Evolutionary conservation across 257 asterid species (phyloP).

Genomic region (Scutellaria minor): DNA sequence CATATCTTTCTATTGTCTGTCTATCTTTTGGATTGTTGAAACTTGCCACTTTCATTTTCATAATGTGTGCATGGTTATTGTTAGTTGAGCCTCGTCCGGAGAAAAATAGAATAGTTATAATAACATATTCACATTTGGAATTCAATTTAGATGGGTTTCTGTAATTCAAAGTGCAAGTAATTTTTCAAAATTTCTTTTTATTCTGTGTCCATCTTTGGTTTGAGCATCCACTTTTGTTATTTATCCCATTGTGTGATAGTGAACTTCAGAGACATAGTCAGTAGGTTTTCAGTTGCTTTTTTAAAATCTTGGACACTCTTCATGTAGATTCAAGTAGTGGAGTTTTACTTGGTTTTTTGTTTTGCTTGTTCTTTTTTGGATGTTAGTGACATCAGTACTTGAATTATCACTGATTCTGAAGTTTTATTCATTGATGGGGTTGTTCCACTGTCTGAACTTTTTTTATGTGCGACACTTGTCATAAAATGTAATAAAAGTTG

Average conservation of each 20-base stretch:
- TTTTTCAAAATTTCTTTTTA: not conserved
- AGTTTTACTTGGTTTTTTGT: conserved; percentile 1
- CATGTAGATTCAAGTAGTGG: not conserved
- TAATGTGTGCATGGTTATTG: conserved; percentile 1
- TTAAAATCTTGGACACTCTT: conserved; percentile 9
- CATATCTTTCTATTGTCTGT: not conserved
- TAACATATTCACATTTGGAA: not conserved
- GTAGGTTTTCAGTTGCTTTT: conserved; percentile 8
- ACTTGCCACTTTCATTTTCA: not conserved
- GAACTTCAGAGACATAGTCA: not conserved
- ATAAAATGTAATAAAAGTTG: too few relatives aligned
- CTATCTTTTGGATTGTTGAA: conserved; percentile 1
- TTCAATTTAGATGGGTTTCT: conserved; percentile 3
- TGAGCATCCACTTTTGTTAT: not conserved
- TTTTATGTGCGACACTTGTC: too few relatives aligned
- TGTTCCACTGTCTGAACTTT: too few relatives aligned
- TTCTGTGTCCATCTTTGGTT: conserved; percentile 7
- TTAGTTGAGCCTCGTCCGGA: not conserved
- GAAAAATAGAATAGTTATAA: not conserved
- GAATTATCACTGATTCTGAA: conserved; percentile 6
- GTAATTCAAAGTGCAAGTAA: not conserved
- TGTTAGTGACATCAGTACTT: not conserved
- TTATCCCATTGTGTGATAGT: not conserved
- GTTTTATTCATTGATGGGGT: not conserved
- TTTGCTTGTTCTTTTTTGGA: not conserved